Evolutionary conservation across 192 early-diverging fungal species (phyloP), one percentile per base, ranked within the genome.

Genomic region (Entomortierella lignicola): DNA sequence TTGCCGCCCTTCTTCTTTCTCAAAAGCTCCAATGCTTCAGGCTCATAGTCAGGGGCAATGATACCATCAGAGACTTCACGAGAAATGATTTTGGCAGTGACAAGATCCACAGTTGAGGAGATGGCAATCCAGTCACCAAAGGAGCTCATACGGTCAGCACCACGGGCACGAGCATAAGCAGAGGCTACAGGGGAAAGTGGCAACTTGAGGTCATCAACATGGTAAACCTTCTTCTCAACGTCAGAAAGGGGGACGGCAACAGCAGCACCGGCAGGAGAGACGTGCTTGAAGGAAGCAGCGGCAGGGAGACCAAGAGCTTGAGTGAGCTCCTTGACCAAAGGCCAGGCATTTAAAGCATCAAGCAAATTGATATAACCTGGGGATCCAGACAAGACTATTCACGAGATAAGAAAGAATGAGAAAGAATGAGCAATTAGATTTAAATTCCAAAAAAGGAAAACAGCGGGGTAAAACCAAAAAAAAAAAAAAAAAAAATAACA

Each of bases 51-150:
- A 10, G 96, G 98, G 48, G 98, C 97, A 83, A 99, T 97, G 21
- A 99, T 91, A 83, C 98, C 98, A 80, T 99, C 98, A 11, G 94
- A 96, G 13, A 99, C 98, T 69, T 99, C 98, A 59, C 94, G 90
- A 41, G 93, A 94, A 82, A 99, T 98, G 60, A 99, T 92, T 81
- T 91, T 92, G 64, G 98, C 98, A 17, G 98, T 99, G 27, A 89
- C 87, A 70, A 93, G 90, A 84, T 99, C 98, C 67, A 93, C 94
- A 27, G 71, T 88, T 74, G 95, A 93, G 54, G 92, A 94, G 32
- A 99, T 85, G 43, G 97, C 98, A 58, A 98, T 96, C 92, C 96
- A 99, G 85, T 99, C 98, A 77, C 98, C 98, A 65, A 99, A 99
- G 25, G 95, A 97, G 63, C 94, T 96, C 98, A 99, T 99, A 81